Base-by-base conservation (phyloP, 371 early-diverging fungal genomes). In the Syncephalastrum racemosum region DNA sequence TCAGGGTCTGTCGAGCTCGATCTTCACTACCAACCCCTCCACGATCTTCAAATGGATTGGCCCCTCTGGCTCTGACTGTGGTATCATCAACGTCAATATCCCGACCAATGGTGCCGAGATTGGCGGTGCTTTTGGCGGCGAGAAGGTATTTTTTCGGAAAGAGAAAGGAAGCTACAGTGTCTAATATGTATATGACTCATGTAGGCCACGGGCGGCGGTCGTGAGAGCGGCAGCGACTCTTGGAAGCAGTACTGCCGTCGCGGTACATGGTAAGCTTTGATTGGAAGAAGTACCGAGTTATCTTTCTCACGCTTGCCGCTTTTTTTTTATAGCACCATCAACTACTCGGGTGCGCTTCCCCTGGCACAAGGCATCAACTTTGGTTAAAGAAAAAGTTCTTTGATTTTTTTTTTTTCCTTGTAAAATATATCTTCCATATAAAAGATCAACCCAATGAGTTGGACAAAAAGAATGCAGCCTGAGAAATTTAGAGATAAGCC, bases 321-420 rank as follows among this genome's bases (percentile, higher is more conserved):
- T 10, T 46, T 42, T 15, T 44, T 12, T 43, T 12, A n/a, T 53
- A 66, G 90, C 65, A 94, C 95, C 23, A 88, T 96, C 71, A 97
- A 96, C 77, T 95, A 92, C 70, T 82, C 87, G 53, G 94, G 95
- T 5, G 79, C 85, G 61, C 78, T 97, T 14, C 98, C 98, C 39
- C 82, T 97, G 42, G 97, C 98, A n/a, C 97, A 97, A 73, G 98
- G 98, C 43, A 97, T 97, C 71, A 94, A 92, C 76, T 97, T 97
- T 73, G 96, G 90, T 62, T 91, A 87, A 67, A 46, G 47, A 45
- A 18, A 48, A 24, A 8, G 6, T 31, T 8, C 7, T 31, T 31
- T 31, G 36, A 31, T 10, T 31, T 31, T 31, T 10, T 31, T 31
- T 31, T 27, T 3, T 27, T 31, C 36, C 36, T 31, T 31, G 36